phyloP scores from a whole-genome alignment of 768 basidiomycete species.

The Russula ochroleuca region DNA sequence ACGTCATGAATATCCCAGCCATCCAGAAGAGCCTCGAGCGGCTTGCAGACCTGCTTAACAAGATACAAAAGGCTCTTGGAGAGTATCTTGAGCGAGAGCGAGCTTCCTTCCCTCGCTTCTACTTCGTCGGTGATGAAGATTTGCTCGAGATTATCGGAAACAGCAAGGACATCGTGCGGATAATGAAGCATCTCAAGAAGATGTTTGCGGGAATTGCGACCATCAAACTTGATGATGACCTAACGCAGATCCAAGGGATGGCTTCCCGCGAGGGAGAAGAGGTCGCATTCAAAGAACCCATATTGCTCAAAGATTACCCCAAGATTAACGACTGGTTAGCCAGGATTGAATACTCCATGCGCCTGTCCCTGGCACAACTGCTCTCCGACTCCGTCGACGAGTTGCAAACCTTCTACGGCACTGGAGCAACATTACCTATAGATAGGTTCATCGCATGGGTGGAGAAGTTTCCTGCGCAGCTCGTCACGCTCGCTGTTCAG shows the following conservation, averaged over 20 bases:
- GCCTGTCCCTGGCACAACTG: constrained; percentile 76
- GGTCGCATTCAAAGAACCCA: constrained; percentile 76
- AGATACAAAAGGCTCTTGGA: constrained; percentile 98
- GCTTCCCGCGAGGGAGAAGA: constrained; percentile 95
- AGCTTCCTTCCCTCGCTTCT: constrained; percentile 97
- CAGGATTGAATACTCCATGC: constrained; percentile 89
- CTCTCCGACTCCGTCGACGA: constrained; percentile 77
- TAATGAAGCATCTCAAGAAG: constrained; percentile 99
- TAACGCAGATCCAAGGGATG: constrained; percentile 88
- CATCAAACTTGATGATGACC: constrained; percentile 78
- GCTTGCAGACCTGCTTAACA: constrained; percentile 90
- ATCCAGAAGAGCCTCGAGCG: constrained; percentile 98
- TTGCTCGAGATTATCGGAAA: constrained; percentile 98
- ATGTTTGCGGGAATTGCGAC: constrained; percentile 99
- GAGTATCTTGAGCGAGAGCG: constrained; percentile 98
- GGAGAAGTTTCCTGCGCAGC: constrained; percentile 91
- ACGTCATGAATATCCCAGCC: constrained; percentile 93
- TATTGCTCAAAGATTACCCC: constrained; percentile 86
- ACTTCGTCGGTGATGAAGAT: constrained; percentile 99
- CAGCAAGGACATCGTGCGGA: constrained; percentile 95
- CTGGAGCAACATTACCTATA: constrained; percentile 52
- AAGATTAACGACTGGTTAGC: constrained; percentile 99
- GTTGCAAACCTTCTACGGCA: constrained; percentile 75
- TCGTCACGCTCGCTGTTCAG: constrained; percentile 93
- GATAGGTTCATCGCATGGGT: constrained; percentile 84